phyloP scores from a whole-genome alignment of 768 basidiomycete genomes.

The Krasilnikovozyma curviuscula region DNA sequence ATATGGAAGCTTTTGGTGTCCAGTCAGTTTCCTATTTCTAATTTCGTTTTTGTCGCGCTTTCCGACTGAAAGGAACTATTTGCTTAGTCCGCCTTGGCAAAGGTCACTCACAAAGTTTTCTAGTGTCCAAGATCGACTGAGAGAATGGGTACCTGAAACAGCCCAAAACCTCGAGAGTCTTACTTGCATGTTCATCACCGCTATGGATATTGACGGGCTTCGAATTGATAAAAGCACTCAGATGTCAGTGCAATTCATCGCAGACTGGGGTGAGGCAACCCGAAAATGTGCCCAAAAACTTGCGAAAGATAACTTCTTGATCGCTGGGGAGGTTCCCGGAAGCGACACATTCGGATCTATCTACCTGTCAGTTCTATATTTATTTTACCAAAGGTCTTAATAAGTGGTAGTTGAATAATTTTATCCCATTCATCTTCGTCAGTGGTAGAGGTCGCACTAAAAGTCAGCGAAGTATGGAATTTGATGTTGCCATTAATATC shows the following conservation, averaged over 20 bases:
- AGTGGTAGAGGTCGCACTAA: slow-evolving; percentile 68
- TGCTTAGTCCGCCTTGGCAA: slow-evolving; percentile 34
- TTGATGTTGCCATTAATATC: slow-evolving; percentile 48
- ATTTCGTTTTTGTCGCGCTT: no score
- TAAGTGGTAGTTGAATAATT: no score
- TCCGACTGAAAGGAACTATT: background rate
- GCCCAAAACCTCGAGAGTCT: slow-evolving; percentile 52
- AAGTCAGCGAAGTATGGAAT: slow-evolving; percentile 47
- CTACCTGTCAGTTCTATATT: slow-evolving; percentile 49
- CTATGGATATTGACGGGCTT: slow-evolving; percentile 79
- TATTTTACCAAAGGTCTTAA: background rate
- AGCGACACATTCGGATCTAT: slow-evolving; percentile 75
- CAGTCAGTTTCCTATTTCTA: slow-evolving; percentile 49
- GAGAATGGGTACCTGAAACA: slow-evolving; percentile 82
- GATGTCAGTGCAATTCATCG: slow-evolving; percentile 60
- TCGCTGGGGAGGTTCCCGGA: slow-evolving; percentile 84
- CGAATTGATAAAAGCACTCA: slow-evolving; percentile 91
- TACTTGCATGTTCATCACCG: slow-evolving; percentile 69
- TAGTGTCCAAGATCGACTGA: slow-evolving; percentile 82
- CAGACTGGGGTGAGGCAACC: slow-evolving; percentile 53
- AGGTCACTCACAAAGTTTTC: slow-evolving; percentile 89
- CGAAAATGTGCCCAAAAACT: slow-evolving; percentile 47
- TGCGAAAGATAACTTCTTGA: slow-evolving; percentile 71
- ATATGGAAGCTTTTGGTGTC: slow-evolving; percentile 95
- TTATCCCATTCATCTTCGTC: background rate